These are phyloP conservation scores for Alternaria tenuissima DNA, from an alignment of 2,329 filamentous ascomycete genomes.

Conservation along the genomic window DNA sequence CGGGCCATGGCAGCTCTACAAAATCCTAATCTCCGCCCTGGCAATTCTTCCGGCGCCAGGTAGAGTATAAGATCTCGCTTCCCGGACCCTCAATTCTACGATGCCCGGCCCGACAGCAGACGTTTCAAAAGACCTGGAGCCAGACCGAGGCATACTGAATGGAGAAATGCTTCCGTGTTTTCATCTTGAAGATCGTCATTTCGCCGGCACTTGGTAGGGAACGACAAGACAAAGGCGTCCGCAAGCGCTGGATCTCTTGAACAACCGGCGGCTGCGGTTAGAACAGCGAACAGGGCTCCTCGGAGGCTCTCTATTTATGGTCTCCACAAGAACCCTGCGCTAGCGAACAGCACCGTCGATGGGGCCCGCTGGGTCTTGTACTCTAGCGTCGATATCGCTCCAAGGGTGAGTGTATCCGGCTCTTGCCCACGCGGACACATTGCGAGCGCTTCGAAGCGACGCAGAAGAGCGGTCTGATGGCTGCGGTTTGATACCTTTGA, in stretches of 20 bases:
- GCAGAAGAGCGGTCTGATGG: constrained; percentile 17
- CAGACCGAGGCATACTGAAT: constrained; percentile 24
- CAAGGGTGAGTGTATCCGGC: constrained; percentile 14
- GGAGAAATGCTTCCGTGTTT: constrained; percentile 20
- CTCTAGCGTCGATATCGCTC: constrained; percentile 14
- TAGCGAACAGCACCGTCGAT: constrained; percentile 16
- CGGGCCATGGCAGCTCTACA: constrained; percentile 18
- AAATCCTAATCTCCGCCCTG: constrained; percentile 23
- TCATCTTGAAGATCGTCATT: constrained; percentile 4
- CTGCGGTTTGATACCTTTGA: constrained; percentile 5
- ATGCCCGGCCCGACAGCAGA: constrained; percentile 17
- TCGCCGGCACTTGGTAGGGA: constrained; percentile 2
- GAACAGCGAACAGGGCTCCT: constrained; percentile 5
- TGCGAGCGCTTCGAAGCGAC: background rate
- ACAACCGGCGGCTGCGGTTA: constrained; percentile 17
- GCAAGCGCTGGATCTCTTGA: constrained; percentile 7
- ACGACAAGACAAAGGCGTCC: background rate
- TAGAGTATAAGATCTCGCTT: constrained; percentile 21
- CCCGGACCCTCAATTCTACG: constrained; percentile 12
- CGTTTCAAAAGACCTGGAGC: constrained; percentile 6
- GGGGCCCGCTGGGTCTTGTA: constrained; percentile 5
- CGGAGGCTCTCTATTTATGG: constrained; percentile 8
- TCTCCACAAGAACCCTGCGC: constrained; percentile 14
- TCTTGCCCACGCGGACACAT: constrained; percentile 19
- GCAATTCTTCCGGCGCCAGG: constrained; percentile 28